These are phyloP conservation scores for Capsella rubella DNA, from an alignment of 441 rosid genomes.

Conservation along the genomic window DNA sequence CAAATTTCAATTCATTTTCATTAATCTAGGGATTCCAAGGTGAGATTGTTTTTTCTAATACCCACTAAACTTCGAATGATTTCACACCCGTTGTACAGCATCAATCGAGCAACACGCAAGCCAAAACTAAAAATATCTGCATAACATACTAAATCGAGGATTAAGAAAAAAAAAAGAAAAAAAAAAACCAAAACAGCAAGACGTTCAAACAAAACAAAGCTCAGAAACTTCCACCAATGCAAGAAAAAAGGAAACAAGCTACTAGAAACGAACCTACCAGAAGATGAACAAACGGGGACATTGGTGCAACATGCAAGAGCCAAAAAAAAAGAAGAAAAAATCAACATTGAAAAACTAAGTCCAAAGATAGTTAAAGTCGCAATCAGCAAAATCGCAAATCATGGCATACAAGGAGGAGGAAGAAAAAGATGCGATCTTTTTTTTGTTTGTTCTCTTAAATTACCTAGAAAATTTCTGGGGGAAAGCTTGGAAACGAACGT, in stretches of 20 bases:
- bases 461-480: constrained; percentile 23
- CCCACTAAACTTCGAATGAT: neutral
- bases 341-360: constrained; percentile 7
- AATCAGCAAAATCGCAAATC: constrained; percentile 14
- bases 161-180: neutral
- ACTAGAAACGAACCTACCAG: constrained; percentile 17
- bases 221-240: neutral
- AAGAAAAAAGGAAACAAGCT: constrained; percentile 18
- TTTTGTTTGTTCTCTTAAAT: neutral
- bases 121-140: neutral
- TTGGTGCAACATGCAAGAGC: constrained; percentile 32
- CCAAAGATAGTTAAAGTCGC: constrained; percentile 28
- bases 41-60: neutral
- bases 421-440: constrained; percentile 11
- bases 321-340: no score
- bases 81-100: neutral
- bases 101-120: constrained; percentile 13
- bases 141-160: constrained; percentile 3
- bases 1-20: neutral
- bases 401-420: neutral
- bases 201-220: constrained; percentile 22
- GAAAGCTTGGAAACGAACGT: constrained; percentile 32
- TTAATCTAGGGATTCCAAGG: neutral
- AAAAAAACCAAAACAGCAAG: neutral
- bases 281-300: neutral